Percentiles rank a stretch among this genome's conserved stretches.
Conservation (phyloP, 306 rosid species). For the Sicyos edulis region DNA sequence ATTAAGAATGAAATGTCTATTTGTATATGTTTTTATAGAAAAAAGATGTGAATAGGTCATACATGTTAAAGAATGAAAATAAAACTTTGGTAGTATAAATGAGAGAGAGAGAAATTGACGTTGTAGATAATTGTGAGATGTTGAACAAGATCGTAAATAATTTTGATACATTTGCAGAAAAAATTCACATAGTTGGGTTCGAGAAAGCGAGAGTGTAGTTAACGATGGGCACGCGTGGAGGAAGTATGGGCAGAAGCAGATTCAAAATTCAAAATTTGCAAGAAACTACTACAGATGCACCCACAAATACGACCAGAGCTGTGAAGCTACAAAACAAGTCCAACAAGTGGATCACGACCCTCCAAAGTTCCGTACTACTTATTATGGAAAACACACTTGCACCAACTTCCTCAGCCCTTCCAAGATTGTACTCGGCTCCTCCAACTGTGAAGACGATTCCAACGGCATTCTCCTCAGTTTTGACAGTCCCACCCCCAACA, state of each 20-base stretch:
- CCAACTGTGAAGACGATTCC: slow-evolving; percentile 22
- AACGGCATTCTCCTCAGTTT: slow-evolving; percentile 31
- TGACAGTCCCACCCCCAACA: slow-evolving; percentile 21
- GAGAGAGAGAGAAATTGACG: no score
- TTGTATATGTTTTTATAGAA: no score
- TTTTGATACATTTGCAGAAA: no score
- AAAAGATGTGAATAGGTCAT: no score
- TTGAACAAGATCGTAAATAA: no score
- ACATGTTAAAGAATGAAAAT: no score
- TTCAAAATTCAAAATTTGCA: slow-evolving; percentile 14
- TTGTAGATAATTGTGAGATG: no score
- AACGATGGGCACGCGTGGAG: slow-evolving; percentile 28
- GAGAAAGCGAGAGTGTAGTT: neutral
- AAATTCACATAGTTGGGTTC: neutral
- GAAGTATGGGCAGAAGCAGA: slow-evolving; percentile 21
- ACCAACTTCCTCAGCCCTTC: slow-evolving; percentile 29
- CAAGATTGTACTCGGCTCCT: slow-evolving; percentile 38
- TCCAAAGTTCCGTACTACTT: slow-evolving; percentile 40
- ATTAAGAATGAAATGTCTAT: no score
- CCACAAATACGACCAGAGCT: slow-evolving; percentile 56
- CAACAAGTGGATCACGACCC: slow-evolving; percentile 55
- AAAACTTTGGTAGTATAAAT: no score
- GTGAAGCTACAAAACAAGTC: slow-evolving; percentile 73
- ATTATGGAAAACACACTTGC: slow-evolving; percentile 52
- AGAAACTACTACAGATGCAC: slow-evolving; percentile 65